Percentiles rank a stretch among this genome's conserved stretches.
These are phyloP conservation scores for Nothophaeocryptopus gaeumannii DNA, from an alignment of 2,329 filamentous ascomycete species.

Conservation along the genomic window DNA sequence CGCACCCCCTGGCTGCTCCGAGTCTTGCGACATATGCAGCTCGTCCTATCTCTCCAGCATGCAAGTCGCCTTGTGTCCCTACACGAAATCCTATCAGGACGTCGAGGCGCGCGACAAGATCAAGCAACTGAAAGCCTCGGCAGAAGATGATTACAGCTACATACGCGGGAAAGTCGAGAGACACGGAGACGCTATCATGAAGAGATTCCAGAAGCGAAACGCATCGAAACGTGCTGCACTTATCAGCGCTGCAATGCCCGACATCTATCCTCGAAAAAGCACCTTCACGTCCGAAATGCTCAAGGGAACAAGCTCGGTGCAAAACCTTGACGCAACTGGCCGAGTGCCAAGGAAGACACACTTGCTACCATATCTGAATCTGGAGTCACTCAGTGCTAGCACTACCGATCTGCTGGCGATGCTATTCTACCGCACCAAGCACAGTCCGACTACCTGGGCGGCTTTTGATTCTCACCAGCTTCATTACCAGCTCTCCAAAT, in stretches of 20 bases:
- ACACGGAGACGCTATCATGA: slow-evolving; percentile 11
- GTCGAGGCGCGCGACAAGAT: neutral
- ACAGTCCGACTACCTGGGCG: slow-evolving; percentile 12
- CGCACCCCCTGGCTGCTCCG: neutral
- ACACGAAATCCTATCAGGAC: neutral
- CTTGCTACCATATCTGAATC: slow-evolving; percentile 17
- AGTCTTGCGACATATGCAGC: no score
- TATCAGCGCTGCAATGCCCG: no score
- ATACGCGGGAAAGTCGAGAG: neutral
- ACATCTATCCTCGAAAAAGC: slow-evolving; percentile 6
- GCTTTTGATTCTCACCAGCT: slow-evolving; percentile 15
- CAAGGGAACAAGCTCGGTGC: no score
- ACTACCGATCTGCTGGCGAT: slow-evolving; percentile 12
- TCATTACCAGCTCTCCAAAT: neutral
- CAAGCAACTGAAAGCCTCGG: neutral
- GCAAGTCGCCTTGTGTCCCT: no score
- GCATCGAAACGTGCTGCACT: no score
- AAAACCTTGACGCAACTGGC: no score
- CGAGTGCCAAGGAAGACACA: neutral
- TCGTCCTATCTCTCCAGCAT: no score
- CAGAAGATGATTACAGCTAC: neutral
- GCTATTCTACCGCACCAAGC: slow-evolving; percentile 14
- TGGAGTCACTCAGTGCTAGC: slow-evolving; percentile 12
- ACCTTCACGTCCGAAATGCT: neutral
- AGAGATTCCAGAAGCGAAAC: no score